Percentiles rank a stretch among this genome's conserved stretches.
Evolutionary conservation across 805 yeast species (phyloP).

Genomic region (Tetrapisispora pingtungensis): DNA sequence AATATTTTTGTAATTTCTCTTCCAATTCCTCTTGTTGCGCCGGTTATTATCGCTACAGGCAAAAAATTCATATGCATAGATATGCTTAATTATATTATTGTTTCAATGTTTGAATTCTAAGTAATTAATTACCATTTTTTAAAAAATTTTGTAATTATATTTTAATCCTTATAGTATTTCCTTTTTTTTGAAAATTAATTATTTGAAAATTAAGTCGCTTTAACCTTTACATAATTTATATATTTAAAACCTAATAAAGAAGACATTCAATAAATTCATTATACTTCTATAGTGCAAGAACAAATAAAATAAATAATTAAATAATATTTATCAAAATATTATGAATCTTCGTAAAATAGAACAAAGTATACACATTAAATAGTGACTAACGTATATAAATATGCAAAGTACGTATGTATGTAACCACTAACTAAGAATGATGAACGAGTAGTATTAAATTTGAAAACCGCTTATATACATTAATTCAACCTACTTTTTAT

Average conservation of each 20-base stretch:
- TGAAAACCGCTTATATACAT: slow-evolving; percentile 2
- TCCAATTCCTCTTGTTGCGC: slow-evolving; percentile 38
- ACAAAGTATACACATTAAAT: slow-evolving; percentile 5
- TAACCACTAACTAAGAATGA: slow-evolving; percentile 1
- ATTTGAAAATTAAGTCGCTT: too few relatives aligned
- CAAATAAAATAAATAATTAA: background rate
- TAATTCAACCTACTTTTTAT: background rate
- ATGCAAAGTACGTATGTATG: slow-evolving; percentile 10
- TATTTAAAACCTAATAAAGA: too few relatives aligned
- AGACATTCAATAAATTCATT: too few relatives aligned
- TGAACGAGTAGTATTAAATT: slow-evolving; percentile 1
- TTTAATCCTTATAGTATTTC: too few relatives aligned
- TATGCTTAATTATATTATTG: too few relatives aligned
- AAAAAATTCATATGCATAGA: background rate
- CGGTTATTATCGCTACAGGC: slow-evolving; percentile 31
- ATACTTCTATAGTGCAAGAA: background rate
- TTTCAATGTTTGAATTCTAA: too few relatives aligned
- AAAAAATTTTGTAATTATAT: too few relatives aligned
- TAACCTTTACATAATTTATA: too few relatives aligned
- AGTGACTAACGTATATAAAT: slow-evolving; percentile 11
- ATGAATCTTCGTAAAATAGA: slow-evolving; percentile 1
- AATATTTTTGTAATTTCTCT: slow-evolving; percentile 25
- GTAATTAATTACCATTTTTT: too few relatives aligned
- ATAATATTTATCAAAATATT: background rate
- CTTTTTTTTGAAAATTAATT: too few relatives aligned